Base-by-base conservation (phyloP, 257 asterid species). In the Gentiana straminea region DNA sequence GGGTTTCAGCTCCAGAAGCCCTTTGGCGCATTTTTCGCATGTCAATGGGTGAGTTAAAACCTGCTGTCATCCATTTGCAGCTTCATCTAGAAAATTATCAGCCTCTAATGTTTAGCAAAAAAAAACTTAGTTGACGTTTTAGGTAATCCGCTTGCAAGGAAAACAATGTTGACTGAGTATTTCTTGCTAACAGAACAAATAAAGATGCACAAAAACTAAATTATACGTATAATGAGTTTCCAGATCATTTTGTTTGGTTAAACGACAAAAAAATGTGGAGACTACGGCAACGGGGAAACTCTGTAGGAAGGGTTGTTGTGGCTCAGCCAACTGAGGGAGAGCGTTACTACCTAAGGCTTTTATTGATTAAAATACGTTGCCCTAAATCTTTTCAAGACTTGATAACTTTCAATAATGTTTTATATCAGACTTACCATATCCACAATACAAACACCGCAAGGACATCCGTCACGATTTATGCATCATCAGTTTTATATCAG, bases 381-480 rank as follows among this genome's bases (percentile, higher is more conserved):
- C 57, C 41, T 8, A 34, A 0, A 24, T 35, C 43, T 7, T 53
- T 33, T 13, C 7, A 33, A 6, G 38, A 34, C 24, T 10, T 33
- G 1, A 10, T 3, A 12, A 2, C 1, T 15, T 15, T 15, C 24
- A 15, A 15, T 15, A 15, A 15, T 15, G 24, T 15, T 15, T 15
- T 15, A 15, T 15, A 15, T 15, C 24, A 15, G 24, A 15, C n/a
- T n/a, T n/a, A n/a, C 1, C 4, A 0, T 2, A 53, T 7, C 3
- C 24, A 0, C 1, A 33, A 8, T 0, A n/a, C 2, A 7, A 4
- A 11, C 0, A 3, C 4, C 1, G n/a, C n/a, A n/a, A n/a, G n/a
- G n/a, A n/a, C n/a, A n/a, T n/a, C n/a, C n/a, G n/a, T n/a, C n/a
- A n/a, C n/a, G n/a, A n/a, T n/a, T n/a, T n/a, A n/a, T n/a, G n/a